Percentiles rank a stretch among this genome's conserved stretches.
Evolutionary conservation across 2,329 filamentous ascomycete genomes (phyloP).

Genomic region (Cladosporium sp.): DNA sequence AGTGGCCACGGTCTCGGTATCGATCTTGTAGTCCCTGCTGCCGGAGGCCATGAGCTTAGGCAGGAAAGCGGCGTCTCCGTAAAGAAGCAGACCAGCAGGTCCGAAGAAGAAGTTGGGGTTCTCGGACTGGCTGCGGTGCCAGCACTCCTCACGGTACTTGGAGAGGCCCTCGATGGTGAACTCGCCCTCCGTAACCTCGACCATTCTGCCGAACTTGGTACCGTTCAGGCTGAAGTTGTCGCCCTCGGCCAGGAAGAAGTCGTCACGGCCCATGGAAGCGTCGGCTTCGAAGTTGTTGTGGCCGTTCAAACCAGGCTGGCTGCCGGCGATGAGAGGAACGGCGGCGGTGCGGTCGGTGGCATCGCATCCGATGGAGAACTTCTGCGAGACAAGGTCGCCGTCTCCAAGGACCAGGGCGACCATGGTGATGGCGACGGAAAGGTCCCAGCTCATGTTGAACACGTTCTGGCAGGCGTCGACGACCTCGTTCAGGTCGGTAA

Average conservation of each 20-base stretch:
- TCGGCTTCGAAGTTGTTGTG: constrained; percentile 38
- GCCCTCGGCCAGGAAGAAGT: constrained; percentile 31
- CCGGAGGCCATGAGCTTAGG: constrained; percentile 39
- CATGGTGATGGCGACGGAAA: constrained; percentile 35
- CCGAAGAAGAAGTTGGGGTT: constrained; percentile 40
- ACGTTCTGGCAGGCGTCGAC: constrained; percentile 39
- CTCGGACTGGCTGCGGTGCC: constrained; percentile 33
- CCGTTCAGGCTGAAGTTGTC: constrained; percentile 36
- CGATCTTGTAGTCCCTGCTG: constrained; percentile 29
- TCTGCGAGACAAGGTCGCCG: constrained; percentile 34
- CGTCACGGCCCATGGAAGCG: constrained; percentile 34
- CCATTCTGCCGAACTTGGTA: constrained; percentile 35
- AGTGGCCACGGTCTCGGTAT: constrained; percentile 25
- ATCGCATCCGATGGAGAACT: constrained; percentile 38
- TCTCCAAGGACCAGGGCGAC: constrained; percentile 33
- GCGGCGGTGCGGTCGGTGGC: constrained; percentile 33
- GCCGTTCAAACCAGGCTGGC: constrained; percentile 32
- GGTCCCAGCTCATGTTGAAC: constrained; percentile 38
- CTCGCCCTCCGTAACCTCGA: constrained; percentile 29
- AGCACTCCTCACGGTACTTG: constrained; percentile 35
- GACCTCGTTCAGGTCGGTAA: constrained; percentile 36
- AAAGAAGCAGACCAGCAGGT: constrained; percentile 34
- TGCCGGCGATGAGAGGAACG: constrained; percentile 12
- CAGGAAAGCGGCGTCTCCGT: constrained; percentile 39
- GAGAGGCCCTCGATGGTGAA: background rate